These are phyloP conservation scores for Phaffia tasmanica DNA, from an alignment of 768 basidiomycete genomes.

Conservation along the genomic window DNA sequence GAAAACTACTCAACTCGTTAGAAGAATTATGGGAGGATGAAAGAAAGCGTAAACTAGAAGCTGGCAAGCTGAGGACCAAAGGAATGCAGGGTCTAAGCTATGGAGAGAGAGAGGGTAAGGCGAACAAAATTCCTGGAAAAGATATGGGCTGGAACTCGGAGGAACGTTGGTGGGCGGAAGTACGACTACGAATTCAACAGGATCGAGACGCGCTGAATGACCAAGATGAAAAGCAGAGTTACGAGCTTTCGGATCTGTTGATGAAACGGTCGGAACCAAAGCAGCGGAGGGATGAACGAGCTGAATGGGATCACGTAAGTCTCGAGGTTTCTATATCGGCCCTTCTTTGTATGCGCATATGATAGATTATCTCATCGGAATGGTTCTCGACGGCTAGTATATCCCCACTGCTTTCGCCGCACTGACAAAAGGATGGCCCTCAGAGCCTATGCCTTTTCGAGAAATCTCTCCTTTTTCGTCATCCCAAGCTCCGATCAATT, in stretches of 20 bases:
- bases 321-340: no score
- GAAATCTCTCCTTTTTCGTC: neutral
- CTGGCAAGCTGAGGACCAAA: conserved; percentile 49
- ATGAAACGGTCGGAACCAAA: neutral
- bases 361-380: no score
- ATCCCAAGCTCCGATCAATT: conserved; percentile 5
- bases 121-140: conserved; percentile 24
- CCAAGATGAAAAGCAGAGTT: neutral
- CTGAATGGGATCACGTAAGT: conserved; percentile 8
- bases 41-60: conserved; percentile 54
- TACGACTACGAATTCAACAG: conserved; percentile 51
- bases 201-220: conserved; percentile 38
- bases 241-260: conserved; percentile 9
- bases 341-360: neutral
- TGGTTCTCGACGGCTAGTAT: neutral
- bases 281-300: conserved; percentile 1
- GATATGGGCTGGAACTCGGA: conserved; percentile 46
- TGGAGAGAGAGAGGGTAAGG: conserved; percentile 42
- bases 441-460: conserved; percentile 3
- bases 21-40: conserved; percentile 97
- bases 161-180: conserved; percentile 60
- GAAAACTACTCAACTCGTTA: conserved; percentile 74
- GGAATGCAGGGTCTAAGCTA: conserved; percentile 53
- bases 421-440: conserved; percentile 13
- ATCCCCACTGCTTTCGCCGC: conserved; percentile 19